Conservation (phyloP, 2,329 filamentous ascomycete genomes). For the Botrytis porri region DNA sequence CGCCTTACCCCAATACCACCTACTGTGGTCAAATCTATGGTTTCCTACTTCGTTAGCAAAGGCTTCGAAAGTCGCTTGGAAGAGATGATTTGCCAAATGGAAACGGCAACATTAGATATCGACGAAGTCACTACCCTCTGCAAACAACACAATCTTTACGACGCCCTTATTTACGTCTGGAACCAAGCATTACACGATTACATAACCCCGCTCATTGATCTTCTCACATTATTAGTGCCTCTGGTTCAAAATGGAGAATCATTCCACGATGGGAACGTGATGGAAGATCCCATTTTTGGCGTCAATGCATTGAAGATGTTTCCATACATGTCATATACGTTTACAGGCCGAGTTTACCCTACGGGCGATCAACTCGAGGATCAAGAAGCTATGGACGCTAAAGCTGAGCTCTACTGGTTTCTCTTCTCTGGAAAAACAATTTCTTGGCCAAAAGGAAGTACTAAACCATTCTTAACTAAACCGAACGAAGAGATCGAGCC, state of each 20-base stretch:
- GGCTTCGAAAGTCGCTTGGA: slow-evolving; percentile 78
- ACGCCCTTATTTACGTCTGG: slow-evolving; percentile 96
- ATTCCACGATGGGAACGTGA: slow-evolving; percentile 50
- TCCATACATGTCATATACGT: slow-evolving; percentile 85
- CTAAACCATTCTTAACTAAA: slow-evolving; percentile 59
- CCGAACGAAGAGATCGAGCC: slow-evolving; percentile 58
- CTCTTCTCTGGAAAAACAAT: slow-evolving; percentile 82
- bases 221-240: slow-evolving; percentile 66
- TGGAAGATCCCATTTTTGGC: slow-evolving; percentile 59
- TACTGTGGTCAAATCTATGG: slow-evolving; percentile 78
- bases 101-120: slow-evolving; percentile 86
- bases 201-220: slow-evolving; percentile 82
- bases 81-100: slow-evolving; percentile 90
- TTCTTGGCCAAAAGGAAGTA: slow-evolving; percentile 67
- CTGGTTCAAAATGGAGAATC: slow-evolving; percentile 56
- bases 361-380: slow-evolving; percentile 74
- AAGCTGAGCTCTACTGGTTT: slow-evolving; percentile 88
- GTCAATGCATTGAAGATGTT: slow-evolving; percentile 87
- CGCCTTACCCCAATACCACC: slow-evolving; percentile 75
- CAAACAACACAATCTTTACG: slow-evolving; percentile 88
- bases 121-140: slow-evolving; percentile 89
- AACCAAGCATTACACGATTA: slow-evolving; percentile 87
- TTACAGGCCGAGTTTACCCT: slow-evolving; percentile 90
- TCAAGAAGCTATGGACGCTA: slow-evolving; percentile 69
- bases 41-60: slow-evolving; percentile 73